phyloP scores from a whole-genome alignment of 2,329 filamentous ascomycete species.

The Fusarium praegraminearum region DNA sequence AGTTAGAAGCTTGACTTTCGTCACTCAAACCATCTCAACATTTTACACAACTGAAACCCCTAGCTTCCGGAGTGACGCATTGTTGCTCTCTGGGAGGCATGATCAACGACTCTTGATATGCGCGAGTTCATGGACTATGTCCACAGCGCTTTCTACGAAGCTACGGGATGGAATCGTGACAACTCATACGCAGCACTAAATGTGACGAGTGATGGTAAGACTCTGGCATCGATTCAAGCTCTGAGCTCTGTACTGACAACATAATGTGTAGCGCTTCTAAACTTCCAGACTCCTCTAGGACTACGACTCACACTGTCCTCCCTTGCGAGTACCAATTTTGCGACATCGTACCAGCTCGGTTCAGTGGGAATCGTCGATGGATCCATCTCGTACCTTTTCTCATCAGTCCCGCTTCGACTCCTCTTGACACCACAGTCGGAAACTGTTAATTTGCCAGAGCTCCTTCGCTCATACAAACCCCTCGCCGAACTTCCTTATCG shows the following conservation, averaged over 20 bases:
- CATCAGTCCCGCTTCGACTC: constrained; percentile 79
- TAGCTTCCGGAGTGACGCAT: constrained; percentile 34
- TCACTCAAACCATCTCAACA: neutral
- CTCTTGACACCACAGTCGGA: constrained; percentile 76
- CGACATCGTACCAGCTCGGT: constrained; percentile 91
- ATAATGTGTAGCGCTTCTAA: constrained; percentile 75
- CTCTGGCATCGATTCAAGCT: neutral
- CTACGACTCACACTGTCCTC: constrained; percentile 90
- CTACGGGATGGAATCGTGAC: constrained; percentile 89
- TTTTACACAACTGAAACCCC: neutral
- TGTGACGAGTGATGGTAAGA: constrained; percentile 79
- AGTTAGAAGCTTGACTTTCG: constrained; percentile 3
- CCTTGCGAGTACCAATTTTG: constrained; percentile 91
- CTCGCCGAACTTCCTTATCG: constrained; percentile 69
- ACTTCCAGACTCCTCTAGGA: constrained; percentile 87
- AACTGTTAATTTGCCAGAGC: constrained; percentile 78
- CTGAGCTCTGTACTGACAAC: constrained; percentile 36
- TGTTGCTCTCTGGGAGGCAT: constrained; percentile 44
- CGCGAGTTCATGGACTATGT: constrained; percentile 98
- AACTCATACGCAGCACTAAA: constrained; percentile 92
- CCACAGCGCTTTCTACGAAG: constrained; percentile 88
- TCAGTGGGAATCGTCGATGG: constrained; percentile 93
- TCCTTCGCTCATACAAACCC: constrained; percentile 86
- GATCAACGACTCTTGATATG: constrained; percentile 66
- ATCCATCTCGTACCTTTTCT: constrained; percentile 97